Percentiles rank a stretch among this genome's conserved stretches.
phyloP scores from a whole-genome alignment of 306 rosid species.

The Abrus precatorius region DNA sequence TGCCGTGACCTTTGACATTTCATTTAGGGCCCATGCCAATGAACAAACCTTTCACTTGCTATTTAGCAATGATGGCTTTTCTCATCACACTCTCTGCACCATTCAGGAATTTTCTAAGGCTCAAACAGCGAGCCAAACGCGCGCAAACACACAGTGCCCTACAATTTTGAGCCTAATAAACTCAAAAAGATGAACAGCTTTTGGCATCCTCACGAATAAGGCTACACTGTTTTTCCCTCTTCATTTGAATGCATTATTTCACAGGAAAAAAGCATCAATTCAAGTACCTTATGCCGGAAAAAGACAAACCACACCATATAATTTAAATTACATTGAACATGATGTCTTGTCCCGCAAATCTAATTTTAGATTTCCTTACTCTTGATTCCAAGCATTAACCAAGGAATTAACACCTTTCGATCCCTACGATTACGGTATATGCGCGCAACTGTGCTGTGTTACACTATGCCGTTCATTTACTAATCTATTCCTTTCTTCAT shows the following conservation, averaged over 20 bases:
- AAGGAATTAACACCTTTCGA: conserved; percentile 10
- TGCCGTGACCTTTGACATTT: conserved; percentile 57
- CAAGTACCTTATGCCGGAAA: conserved; percentile 45
- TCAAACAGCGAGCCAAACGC: conserved; percentile 44
- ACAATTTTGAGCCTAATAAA: conserved; percentile 60
- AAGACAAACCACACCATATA: conserved; percentile 43
- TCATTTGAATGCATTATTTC: conserved; percentile 52
- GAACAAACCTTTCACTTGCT: conserved; percentile 62
- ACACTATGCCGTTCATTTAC: not conserved
- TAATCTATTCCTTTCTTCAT: not conserved
- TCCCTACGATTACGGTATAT: conserved; percentile 16
- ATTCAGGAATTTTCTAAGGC: conserved; percentile 47
- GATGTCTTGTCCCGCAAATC: conserved; percentile 38
- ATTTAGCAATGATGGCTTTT: conserved; percentile 68
- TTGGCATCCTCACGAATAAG: conserved; percentile 59
- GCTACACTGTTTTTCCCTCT: conserved; percentile 53
- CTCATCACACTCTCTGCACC: conserved; percentile 34
- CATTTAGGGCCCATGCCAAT: conserved; percentile 69
- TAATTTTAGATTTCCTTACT: conserved; percentile 33
- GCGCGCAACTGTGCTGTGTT: not conserved
- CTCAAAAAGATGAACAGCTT: conserved; percentile 60
- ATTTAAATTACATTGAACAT: conserved; percentile 20
- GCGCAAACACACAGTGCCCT: conserved; percentile 50
- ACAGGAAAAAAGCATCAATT: conserved; percentile 50
- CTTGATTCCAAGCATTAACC: conserved; percentile 25